Conservation (phyloP, 495 filamentous ascomycete species). For the Tetracladium marchalianum region DNA sequence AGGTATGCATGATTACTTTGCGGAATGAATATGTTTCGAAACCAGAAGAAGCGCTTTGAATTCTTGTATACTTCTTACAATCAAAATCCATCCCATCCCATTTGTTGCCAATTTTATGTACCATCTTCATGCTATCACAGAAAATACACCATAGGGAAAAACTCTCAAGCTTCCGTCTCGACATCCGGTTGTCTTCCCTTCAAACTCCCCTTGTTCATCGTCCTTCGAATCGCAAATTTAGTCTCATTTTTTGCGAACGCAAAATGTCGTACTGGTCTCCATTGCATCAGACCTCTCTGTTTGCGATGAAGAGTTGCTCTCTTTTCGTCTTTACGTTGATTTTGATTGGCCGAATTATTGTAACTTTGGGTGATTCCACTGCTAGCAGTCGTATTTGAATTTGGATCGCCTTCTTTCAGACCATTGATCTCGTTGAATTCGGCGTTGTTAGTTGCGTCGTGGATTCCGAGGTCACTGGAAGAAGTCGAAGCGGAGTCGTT, state of each 20-base stretch:
- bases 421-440: constrained; percentile 8
- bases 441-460: constrained; percentile 26
- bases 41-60: too few species aligned
- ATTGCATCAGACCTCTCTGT: constrained; percentile 67
- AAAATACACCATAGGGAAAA: too few species aligned
- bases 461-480: constrained; percentile 30
- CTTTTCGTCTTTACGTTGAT: constrained; percentile 41
- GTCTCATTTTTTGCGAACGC: constrained; percentile 65
- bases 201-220: constrained; percentile 43
- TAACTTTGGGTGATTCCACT: neutral
- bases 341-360: constrained; percentile 20
- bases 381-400: neutral
- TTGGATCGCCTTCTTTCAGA: neutral
- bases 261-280: constrained; percentile 60
- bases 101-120: too few species aligned
- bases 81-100: too few species aligned
- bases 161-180: constrained; percentile 43
- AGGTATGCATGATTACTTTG: too few species aligned
- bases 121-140: too few species aligned
- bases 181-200: constrained; percentile 58
- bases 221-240: constrained; percentile 47
- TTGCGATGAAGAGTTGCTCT: constrained; percentile 53
- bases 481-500: constrained; percentile 25
- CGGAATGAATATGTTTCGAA: too few species aligned
- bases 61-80: too few species aligned